A percentile compares a stretch with the other conserved stretches of the same genome.
phyloP scores from a whole-genome alignment of 176 grass and related monocot species.

The Panicum miliaceum region DNA sequence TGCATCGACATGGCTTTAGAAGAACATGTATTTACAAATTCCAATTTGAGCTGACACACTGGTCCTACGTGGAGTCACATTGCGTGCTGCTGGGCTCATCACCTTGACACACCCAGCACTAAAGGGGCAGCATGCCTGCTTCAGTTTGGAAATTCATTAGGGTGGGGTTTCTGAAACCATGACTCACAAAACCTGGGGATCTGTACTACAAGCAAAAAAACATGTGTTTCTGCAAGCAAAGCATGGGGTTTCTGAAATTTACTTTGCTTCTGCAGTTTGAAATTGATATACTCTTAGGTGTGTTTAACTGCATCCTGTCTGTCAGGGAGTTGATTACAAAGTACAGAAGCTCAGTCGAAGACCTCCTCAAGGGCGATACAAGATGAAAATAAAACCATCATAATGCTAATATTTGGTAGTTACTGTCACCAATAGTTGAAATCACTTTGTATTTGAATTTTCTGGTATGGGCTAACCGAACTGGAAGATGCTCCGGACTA shows the following conservation, averaged over 20 bases:
- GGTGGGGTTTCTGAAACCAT: neutral
- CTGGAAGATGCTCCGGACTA: neutral
- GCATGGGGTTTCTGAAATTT: slow-evolving; percentile 1
- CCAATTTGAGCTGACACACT: too few relatives aligned
- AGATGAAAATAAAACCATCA: slow-evolving; percentile 9
- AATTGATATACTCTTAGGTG: neutral
- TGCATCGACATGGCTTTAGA: neutral
- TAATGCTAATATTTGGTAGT: neutral
- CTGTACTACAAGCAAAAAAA: neutral
- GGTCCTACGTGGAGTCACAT: neutral
- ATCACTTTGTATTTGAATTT: neutral
- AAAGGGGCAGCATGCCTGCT: neutral
- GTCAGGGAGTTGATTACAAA: slow-evolving; percentile 51
- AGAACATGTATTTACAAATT: neutral
- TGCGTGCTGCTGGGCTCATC: neutral
- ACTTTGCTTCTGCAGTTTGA: neutral
- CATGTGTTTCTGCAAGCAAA: neutral
- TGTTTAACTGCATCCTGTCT: neutral
- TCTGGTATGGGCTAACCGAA: neutral
- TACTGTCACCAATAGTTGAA: neutral
- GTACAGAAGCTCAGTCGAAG: slow-evolving; percentile 50
- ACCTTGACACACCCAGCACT: neutral
- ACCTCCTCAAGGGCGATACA: slow-evolving; percentile 43
- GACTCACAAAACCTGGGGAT: neutral
- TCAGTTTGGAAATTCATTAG: neutral